These are phyloP conservation scores for Escallonia rubra DNA, from an alignment of 129 eudicot species.

Conservation along the genomic window DNA sequence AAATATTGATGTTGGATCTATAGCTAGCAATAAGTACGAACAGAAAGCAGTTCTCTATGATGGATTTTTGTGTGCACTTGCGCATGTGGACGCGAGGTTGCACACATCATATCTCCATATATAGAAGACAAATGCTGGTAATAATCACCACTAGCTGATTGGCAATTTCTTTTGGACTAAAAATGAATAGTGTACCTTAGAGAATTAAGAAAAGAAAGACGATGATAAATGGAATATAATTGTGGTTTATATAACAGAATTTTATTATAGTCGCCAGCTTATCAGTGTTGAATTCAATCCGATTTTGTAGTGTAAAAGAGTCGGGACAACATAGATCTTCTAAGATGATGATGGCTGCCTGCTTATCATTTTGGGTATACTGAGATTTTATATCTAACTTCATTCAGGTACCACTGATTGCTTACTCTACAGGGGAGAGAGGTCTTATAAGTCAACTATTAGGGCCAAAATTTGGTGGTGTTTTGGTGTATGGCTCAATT, in stretches of 20 bases:
- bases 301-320: not conserved
- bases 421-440: constrained; percentile 66
- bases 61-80: too few relatives aligned
- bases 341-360: not conserved
- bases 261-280: not conserved
- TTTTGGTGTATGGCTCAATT: constrained; percentile 57
- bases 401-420: constrained; percentile 66
- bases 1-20: not conserved
- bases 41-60: too few relatives aligned
- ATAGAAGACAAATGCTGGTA: too few relatives aligned
- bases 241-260: too few relatives aligned
- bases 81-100: too few relatives aligned
- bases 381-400: constrained; percentile 7
- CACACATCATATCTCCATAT: too few relatives aligned
- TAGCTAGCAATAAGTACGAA: not conserved
- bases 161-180: too few relatives aligned
- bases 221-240: too few relatives aligned
- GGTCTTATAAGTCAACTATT: constrained; percentile 74
- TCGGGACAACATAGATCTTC: not conserved
- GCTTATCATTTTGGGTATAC: not conserved
- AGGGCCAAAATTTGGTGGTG: constrained; percentile 72
- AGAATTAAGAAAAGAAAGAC: too few relatives aligned
- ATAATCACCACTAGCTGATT: too few relatives aligned
- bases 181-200: too few relatives aligned
- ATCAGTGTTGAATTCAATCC: not conserved